Percentiles rank a stretch among this genome's conserved stretches.
These are phyloP conservation scores for Lipomyces oligophaga DNA, from an alignment of 805 yeast genomes.

Conservation along the genomic window DNA sequence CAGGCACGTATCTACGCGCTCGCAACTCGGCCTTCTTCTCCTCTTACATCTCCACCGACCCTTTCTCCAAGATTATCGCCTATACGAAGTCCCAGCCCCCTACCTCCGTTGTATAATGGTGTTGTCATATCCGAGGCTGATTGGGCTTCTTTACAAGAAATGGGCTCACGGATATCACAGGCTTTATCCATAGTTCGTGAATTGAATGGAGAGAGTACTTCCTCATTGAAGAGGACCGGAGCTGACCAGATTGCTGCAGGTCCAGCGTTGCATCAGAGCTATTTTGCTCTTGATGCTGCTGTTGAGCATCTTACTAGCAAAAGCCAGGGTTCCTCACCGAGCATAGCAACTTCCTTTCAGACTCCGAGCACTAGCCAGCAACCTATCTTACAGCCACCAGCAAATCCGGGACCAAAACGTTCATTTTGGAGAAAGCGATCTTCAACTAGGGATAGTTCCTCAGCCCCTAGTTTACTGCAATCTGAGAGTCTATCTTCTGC, in stretches of 20 bases:
- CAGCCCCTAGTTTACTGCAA: background rate
- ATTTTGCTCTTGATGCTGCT: conserved; percentile 13
- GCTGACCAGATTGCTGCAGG: too few species aligned
- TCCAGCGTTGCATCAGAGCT: too few species aligned
- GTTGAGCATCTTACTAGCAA: conserved; percentile 5
- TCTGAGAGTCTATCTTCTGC: too few species aligned
- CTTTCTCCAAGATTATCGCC: background rate
- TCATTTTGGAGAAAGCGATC: conserved; percentile 10
- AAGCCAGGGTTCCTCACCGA: too few species aligned
- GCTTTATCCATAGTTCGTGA: conserved; percentile 5
- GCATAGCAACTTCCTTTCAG: too few species aligned
- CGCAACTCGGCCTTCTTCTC: background rate
- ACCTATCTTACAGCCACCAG: too few species aligned
- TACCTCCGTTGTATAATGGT: conserved; percentile 1
- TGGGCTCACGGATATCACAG: conserved; percentile 9
- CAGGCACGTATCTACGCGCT: conserved; percentile 14
- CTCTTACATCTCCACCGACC: background rate
- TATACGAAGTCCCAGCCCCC: background rate
- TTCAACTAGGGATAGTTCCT: background rate
- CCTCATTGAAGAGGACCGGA: too few species aligned
- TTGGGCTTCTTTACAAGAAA: conserved; percentile 7
- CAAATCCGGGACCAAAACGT: too few species aligned
- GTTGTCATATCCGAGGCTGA: conserved; percentile 3
- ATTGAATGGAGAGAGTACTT: background rate
- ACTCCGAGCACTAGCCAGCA: too few species aligned